Evolutionary conservation across 2,329 filamentous ascomycete genomes (phyloP).

Genomic region (Colletotrichum salicis): DNA sequence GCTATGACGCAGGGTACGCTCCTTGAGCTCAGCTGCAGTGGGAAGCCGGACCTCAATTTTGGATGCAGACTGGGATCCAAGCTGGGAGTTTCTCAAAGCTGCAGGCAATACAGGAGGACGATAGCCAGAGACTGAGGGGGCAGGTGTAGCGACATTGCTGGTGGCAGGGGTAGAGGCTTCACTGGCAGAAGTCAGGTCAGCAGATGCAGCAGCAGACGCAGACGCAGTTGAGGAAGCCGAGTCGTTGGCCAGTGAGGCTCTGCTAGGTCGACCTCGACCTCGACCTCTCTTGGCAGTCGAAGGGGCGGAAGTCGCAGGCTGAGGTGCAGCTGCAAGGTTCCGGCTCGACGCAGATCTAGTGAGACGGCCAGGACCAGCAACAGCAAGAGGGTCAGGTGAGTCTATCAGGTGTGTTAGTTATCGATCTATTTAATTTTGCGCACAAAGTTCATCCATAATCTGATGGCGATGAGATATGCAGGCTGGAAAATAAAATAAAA

Average conservation of each 20-base stretch:
- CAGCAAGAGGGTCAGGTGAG: neutral
- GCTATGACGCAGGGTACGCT: conserved; percentile 59
- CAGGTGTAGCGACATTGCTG: conserved; percentile 53
- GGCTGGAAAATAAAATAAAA: neutral
- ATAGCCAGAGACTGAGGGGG: conserved; percentile 39
- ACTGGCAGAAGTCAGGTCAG: conserved; percentile 46
- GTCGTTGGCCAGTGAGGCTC: conserved; percentile 40
- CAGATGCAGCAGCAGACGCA: conserved; percentile 47
- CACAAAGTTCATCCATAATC: neutral
- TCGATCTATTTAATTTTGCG: neutral
- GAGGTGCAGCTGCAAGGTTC: conserved; percentile 19
- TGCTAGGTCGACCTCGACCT: conserved; percentile 45
- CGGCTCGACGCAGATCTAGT: conserved; percentile 35
- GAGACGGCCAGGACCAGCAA: conserved; percentile 1
- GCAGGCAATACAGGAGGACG: conserved; percentile 15
- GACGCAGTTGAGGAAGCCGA: conserved; percentile 50
- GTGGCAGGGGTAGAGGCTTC: conserved; percentile 57
- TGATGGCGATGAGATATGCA: neutral
- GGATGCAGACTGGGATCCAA: conserved; percentile 38
- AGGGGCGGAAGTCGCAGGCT: conserved; percentile 4
- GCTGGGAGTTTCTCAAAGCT: conserved; percentile 35
- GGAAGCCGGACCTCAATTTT: conserved; percentile 50
- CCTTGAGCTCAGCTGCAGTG: conserved; percentile 49
- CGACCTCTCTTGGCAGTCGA: conserved; percentile 40
- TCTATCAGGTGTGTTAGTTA: conserved; percentile 7